Conservation (phyloP, 2,329 filamentous ascomycete genomes). For the Scopulariopsis brevicaulis region DNA sequence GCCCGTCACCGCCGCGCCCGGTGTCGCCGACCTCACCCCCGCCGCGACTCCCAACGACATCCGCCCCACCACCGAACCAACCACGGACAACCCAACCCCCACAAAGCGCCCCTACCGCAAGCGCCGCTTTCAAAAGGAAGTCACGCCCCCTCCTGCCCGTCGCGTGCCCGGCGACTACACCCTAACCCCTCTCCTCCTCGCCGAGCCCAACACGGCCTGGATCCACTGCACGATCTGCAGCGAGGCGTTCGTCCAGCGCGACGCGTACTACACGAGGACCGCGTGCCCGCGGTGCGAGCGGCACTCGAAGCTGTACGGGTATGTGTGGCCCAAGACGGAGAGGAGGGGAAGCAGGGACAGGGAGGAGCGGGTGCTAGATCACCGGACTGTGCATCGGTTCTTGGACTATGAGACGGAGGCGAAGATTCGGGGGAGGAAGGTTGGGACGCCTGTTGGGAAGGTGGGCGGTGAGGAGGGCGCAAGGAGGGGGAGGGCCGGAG, state of each 20-base stretch:
- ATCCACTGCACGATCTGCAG: slow-evolving; percentile 80
- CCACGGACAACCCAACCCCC: not conserved
- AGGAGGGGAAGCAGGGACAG: slow-evolving; percentile 63
- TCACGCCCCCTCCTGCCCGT: slow-evolving; percentile 18
- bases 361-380: slow-evolving; percentile 66
- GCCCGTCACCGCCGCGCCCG: not conserved
- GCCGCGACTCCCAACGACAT: not conserved
- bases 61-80: not conserved
- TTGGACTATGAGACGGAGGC: slow-evolving; percentile 59
- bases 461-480: slow-evolving; percentile 2
- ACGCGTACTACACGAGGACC: slow-evolving; percentile 76
- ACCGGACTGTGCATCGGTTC: slow-evolving; percentile 80
- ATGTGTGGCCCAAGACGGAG: slow-evolving; percentile 91
- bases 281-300: slow-evolving; percentile 89
- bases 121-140: slow-evolving; percentile 15
- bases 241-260: slow-evolving; percentile 72
- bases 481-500: slow-evolving; percentile 3
- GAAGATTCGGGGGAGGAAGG: slow-evolving; percentile 28
- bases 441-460: not conserved
- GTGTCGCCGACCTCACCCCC: not conserved
- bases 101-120: not conserved
- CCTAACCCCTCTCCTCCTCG: slow-evolving; percentile 64
- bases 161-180: slow-evolving; percentile 72
- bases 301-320: slow-evolving; percentile 92
- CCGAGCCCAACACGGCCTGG: slow-evolving; percentile 69